These are phyloP conservation scores for Theileria equi DNA, from an alignment of 169 alveolate genomes.

Conservation along the genomic window DNA sequence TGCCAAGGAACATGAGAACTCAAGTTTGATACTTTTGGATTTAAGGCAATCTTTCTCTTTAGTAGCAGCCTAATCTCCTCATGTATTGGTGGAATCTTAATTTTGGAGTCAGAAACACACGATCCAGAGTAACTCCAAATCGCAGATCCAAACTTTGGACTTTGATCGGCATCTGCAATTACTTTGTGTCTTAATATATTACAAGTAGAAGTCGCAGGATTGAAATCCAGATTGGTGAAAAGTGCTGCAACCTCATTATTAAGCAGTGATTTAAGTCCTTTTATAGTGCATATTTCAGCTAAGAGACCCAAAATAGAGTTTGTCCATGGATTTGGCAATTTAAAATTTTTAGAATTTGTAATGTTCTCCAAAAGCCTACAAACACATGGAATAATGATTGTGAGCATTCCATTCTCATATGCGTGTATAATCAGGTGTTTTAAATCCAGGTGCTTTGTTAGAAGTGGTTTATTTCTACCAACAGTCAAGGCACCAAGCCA, in stretches of 20 bases:
- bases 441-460: conserved; percentile 82
- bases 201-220: neutral
- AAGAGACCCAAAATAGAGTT: conserved; percentile 76
- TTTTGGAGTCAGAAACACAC: conserved; percentile 4
- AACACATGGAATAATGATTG: conserved; percentile 85
- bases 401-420: conserved; percentile 73
- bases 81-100: conserved; percentile 50
- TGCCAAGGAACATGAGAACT: conserved; percentile 23
- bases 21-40: conserved; percentile 42
- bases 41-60: conserved; percentile 44
- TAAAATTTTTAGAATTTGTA: conserved; percentile 74
- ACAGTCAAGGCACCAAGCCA: conserved; percentile 88
- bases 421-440: conserved; percentile 80
- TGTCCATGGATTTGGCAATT: conserved; percentile 92
- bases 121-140: conserved; percentile 41
- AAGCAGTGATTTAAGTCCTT: conserved; percentile 75
- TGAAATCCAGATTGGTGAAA: conserved; percentile 68
- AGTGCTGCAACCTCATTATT: conserved; percentile 84
- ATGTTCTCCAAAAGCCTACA: conserved; percentile 83
- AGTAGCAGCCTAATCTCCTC: conserved; percentile 44
- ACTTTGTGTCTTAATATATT: conserved; percentile 8
- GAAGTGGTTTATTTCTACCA: conserved; percentile 84
- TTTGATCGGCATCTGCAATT: conserved; percentile 43
- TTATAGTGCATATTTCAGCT: conserved; percentile 83
- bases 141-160: conserved; percentile 37